Evolutionary conservation across 768 basidiomycete genomes (phyloP).

Genomic region (Russula olivacea): DNA sequence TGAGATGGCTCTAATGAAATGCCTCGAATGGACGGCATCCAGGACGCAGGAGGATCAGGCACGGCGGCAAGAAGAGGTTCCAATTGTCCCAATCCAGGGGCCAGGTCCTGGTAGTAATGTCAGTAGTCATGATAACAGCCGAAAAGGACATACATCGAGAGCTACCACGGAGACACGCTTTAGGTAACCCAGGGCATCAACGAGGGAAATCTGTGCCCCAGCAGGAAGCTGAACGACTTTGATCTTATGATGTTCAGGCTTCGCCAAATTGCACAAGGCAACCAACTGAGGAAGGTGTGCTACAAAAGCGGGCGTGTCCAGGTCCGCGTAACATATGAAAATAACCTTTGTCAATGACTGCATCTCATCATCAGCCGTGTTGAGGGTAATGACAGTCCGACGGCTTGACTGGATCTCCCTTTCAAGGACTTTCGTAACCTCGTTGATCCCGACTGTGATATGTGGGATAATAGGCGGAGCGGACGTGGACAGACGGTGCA

Average conservation of each 20-base stretch:
- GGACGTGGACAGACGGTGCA: slow-evolving; percentile 1
- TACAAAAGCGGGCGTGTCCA: slow-evolving; percentile 66
- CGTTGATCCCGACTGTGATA: slow-evolving; percentile 66
- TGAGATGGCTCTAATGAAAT: slow-evolving; percentile 57
- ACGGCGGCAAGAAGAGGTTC: slow-evolving; percentile 42
- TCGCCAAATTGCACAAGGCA: slow-evolving; percentile 62
- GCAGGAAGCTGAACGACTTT: slow-evolving; percentile 61
- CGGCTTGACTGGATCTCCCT: slow-evolving; percentile 36
- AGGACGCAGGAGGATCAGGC: slow-evolving; percentile 56
- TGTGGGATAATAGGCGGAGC: slow-evolving; percentile 43
- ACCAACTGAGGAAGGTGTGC: slow-evolving; percentile 73
- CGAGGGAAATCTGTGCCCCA: slow-evolving; percentile 57
- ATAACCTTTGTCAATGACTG: slow-evolving; percentile 34
- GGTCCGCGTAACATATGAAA: slow-evolving; percentile 68
- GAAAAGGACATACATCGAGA: slow-evolving; percentile 49
- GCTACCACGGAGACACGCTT: slow-evolving; percentile 62
- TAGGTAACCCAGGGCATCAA: slow-evolving; percentile 52
- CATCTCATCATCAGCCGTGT: neutral
- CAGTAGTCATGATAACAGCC: slow-evolving; percentile 5
- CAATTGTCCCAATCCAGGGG: slow-evolving; percentile 34
- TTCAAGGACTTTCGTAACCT: slow-evolving; percentile 72
- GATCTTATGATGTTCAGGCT: slow-evolving; percentile 29
- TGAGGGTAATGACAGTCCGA: neutral
- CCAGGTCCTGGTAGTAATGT: slow-evolving; percentile 34
- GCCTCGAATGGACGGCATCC: slow-evolving; percentile 44